Conservation (phyloP, 2,329 filamentous ascomycete species). For the Polychaeton citri region DNA sequence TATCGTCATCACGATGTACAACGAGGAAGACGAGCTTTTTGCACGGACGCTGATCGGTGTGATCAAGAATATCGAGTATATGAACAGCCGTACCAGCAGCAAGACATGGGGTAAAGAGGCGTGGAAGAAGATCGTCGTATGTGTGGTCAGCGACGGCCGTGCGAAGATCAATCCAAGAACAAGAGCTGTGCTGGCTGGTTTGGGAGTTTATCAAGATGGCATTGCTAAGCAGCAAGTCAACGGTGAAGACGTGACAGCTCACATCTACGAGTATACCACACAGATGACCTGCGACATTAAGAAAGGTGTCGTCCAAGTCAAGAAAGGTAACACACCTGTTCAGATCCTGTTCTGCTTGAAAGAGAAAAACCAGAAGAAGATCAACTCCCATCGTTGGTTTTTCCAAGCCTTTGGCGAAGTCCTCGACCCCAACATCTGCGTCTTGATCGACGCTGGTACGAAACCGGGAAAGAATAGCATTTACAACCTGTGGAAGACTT, state of each 20-base stretch:
- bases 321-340: conserved; percentile 73
- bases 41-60: conserved; percentile 92
- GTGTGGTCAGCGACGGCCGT: conserved; percentile 91
- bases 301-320: conserved; percentile 73
- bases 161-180: conserved; percentile 92
- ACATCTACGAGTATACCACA: conserved; percentile 89
- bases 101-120: conserved; percentile 98
- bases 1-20: conserved; percentile 97
- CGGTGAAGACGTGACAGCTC: conserved; percentile 86
- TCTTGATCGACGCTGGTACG: conserved; percentile 89
- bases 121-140: conserved; percentile 99
- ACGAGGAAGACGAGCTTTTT: conserved; percentile 93
- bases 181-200: conserved; percentile 72
- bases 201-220: conserved; percentile 96
- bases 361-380: conserved; percentile 99
- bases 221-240: conserved; percentile 98
- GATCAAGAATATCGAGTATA: conserved; percentile 97
- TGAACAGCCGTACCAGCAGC: conserved; percentile 84
- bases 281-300: conserved; percentile 81
- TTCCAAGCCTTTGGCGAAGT: conserved; percentile 93
- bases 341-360: conserved; percentile 97
- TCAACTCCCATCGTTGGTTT: conserved; percentile 99
- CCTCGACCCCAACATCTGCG: conserved; percentile 90
- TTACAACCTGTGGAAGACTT: conserved; percentile 97
- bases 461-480: conserved; percentile 89